Evolutionary conservation across 257 asterid species (phyloP).

Genomic region (Anisodus tanguticus): DNA sequence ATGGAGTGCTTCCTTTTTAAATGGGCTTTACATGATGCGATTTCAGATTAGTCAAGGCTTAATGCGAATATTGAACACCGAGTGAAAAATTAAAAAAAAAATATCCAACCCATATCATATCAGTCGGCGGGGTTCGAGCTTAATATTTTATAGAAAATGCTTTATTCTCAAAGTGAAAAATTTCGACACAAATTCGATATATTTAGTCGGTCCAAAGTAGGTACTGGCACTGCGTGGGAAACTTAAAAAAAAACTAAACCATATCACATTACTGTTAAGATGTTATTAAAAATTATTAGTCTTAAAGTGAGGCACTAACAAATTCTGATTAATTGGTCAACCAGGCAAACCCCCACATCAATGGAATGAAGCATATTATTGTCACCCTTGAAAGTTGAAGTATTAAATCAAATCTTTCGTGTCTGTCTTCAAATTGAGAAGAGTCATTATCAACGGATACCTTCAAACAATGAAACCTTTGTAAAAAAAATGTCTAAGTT

Average conservation of each 20-base stretch:
- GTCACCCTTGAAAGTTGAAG: neutral
- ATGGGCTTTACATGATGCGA: too few relatives aligned
- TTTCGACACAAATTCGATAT: neutral
- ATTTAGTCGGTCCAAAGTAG: neutral
- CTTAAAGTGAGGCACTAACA: slow-evolving; percentile 4
- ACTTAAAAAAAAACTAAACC: neutral
- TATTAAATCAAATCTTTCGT: slow-evolving; percentile 13
- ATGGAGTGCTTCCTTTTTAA: too few relatives aligned
- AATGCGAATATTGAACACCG: too few relatives aligned
- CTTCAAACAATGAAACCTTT: slow-evolving; percentile 27
- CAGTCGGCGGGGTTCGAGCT: too few relatives aligned
- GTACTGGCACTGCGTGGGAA: too few relatives aligned
- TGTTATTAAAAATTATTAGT: neutral
- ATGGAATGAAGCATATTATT: slow-evolving; percentile 25
- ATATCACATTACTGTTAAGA: neutral
- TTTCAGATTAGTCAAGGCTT: too few relatives aligned
- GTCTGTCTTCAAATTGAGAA: slow-evolving; percentile 32
- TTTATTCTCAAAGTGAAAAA: neutral
- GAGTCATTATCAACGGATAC: slow-evolving; percentile 36
- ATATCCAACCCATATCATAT: too few relatives aligned
- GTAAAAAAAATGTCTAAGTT: neutral
- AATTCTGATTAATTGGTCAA: slow-evolving; percentile 28
- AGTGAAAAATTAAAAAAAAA: too few relatives aligned
- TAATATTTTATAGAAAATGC: too few relatives aligned
- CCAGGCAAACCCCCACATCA: slow-evolving; percentile 8